These are phyloP conservation scores for Litchi chinensis DNA, from an alignment of 345 rosid species.

Conservation along the genomic window DNA sequence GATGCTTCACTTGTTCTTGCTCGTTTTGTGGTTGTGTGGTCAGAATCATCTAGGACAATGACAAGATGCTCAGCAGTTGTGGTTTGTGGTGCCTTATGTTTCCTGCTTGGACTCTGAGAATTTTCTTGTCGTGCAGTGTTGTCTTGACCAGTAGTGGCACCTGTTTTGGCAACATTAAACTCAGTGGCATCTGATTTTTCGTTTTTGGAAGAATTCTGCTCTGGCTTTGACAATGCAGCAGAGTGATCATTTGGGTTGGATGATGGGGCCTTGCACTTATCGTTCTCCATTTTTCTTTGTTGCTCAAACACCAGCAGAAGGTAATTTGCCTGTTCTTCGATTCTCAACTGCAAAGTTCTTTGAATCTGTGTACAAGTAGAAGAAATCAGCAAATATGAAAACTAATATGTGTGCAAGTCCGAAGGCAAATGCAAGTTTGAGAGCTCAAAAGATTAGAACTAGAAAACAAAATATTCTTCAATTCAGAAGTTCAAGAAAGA, in stretches of 20 bases:
- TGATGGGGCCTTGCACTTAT: constrained; percentile 19
- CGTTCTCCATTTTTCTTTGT: constrained; percentile 40
- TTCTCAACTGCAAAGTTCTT: too few relatives aligned
- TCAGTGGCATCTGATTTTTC: constrained; percentile 11
- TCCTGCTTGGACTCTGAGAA: constrained; percentile 7
- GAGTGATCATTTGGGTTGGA: neutral
- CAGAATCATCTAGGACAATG: neutral
- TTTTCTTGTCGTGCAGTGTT: constrained; percentile 1
- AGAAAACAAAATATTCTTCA: too few relatives aligned
- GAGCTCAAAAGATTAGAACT: neutral
- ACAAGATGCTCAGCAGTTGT: neutral
- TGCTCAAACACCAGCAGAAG: constrained; percentile 65
- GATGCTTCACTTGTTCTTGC: constrained; percentile 17
- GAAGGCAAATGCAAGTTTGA: neutral
- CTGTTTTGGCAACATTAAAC: constrained; percentile 14
- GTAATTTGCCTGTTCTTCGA: constrained; percentile 77
- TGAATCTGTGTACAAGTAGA: too few relatives aligned
- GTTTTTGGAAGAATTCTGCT: constrained; percentile 2
- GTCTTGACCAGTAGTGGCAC: neutral
- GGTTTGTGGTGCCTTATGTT: constrained; percentile 20
- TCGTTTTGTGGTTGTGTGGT: constrained; percentile 20
- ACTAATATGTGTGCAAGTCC: neutral
- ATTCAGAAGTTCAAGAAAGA: too few relatives aligned
- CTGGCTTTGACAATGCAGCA: neutral
- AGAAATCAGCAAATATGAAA: neutral